phyloP scores from a whole-genome alignment of 768 basidiomycete genomes.

The Kwoniella pini region DNA sequence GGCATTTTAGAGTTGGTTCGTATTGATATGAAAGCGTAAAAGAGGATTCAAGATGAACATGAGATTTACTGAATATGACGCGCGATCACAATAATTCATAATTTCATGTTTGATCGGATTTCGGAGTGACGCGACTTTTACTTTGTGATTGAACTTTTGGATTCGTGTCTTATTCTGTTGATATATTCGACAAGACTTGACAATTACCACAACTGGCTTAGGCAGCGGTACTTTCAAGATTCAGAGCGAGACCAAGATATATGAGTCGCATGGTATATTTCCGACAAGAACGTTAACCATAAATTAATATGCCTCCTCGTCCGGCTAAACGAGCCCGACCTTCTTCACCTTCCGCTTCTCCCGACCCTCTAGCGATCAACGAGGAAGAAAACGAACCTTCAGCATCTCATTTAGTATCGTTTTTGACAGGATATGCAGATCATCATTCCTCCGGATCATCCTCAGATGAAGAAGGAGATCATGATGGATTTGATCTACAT shows the following conservation, averaged over 20 bases:
- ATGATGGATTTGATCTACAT: constrained; percentile 14
- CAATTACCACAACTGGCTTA: no score
- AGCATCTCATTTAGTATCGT: constrained; percentile 46
- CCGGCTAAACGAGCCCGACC: constrained; percentile 18
- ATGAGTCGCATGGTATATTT: no score
- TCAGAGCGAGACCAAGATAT: no score
- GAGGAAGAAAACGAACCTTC: constrained; percentile 18
- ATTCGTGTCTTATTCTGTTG: no score
- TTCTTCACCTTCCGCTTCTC: neutral
- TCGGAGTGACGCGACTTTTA: neutral
- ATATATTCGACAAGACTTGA: no score
- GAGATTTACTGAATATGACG: neutral
- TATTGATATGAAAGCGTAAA: neutral
- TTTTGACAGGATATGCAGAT: constrained; percentile 43
- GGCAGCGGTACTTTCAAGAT: no score
- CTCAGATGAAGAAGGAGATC: constrained; percentile 24
- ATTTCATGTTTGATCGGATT: neutral
- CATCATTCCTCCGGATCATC: constrained; percentile 15
- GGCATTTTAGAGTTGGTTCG: no score
- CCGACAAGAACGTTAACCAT: no score
- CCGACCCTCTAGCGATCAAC: constrained; percentile 5
- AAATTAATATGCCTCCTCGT: constrained; percentile 22
- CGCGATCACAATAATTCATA: neutral
- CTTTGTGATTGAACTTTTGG: no score
- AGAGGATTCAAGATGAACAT: neutral